These are phyloP conservation scores for Backusella westeae DNA, from an alignment of 192 early-diverging fungal species.

Conservation along the genomic window DNA sequence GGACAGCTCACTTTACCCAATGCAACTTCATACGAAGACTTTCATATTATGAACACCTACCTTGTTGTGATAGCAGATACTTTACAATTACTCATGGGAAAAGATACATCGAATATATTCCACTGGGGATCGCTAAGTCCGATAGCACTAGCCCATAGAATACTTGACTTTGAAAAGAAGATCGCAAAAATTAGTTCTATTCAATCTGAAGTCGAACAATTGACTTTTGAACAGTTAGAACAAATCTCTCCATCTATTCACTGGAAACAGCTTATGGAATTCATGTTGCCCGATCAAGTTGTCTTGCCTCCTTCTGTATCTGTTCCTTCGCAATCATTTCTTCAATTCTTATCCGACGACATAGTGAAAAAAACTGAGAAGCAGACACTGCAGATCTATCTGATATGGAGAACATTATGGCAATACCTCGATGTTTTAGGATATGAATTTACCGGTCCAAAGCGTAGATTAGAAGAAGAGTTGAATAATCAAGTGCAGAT, in stretches of 20 bases:
- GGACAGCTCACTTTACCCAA: conserved; percentile 57
- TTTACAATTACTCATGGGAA: conserved; percentile 34
- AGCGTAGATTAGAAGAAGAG: conserved; percentile 29
- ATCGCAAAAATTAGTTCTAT: conserved; percentile 36
- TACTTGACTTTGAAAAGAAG: conserved; percentile 59
- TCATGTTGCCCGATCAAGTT: neutral
- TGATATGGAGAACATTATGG: conserved; percentile 48
- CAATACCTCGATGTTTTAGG: conserved; percentile 33
- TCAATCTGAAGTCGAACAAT: neutral
- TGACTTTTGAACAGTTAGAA: conserved; percentile 8
- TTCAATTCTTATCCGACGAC: conserved; percentile 5
- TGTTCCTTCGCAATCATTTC: neutral
- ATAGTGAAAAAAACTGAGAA: conserved; percentile 38
- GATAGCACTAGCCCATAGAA: conserved; percentile 41
- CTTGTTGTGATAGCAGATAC: conserved; percentile 43
- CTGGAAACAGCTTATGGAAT: conserved; percentile 8
- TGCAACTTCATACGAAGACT: conserved; percentile 58
- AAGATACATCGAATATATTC: conserved; percentile 18
- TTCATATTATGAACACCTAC: conserved; percentile 43
- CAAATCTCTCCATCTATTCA: neutral
- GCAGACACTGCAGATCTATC: conserved; percentile 45
- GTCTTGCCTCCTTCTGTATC: conserved; percentile 5
- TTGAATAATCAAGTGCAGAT: conserved; percentile 43
- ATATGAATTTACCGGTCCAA: conserved; percentile 37
- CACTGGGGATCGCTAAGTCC: conserved; percentile 20